phyloP scores from a whole-genome alignment of 345 rosid species.

The Lepidium sativum region DNA sequence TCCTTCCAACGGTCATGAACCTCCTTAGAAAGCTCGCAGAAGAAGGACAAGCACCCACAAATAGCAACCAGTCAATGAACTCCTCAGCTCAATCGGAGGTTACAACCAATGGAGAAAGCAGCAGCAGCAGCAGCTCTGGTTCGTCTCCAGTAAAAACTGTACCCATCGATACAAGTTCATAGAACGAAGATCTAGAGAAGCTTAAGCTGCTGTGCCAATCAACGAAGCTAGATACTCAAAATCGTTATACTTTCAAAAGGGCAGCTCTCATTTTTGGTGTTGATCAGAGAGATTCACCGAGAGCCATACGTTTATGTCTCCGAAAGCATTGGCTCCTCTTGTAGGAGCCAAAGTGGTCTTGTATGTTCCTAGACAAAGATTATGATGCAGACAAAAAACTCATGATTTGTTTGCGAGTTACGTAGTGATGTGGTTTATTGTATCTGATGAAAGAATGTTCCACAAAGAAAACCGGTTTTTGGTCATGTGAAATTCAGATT shows the following conservation, averaged over 20 bases:
- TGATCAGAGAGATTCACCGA: constrained; percentile 25
- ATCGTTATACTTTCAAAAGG: constrained; percentile 9
- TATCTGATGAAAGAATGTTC: constrained; percentile 19
- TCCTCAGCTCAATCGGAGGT: constrained; percentile 31
- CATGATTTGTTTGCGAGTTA: constrained; percentile 15
- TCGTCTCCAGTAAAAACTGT: constrained; percentile 36
- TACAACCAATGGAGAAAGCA: constrained; percentile 36
- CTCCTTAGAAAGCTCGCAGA: constrained; percentile 80
- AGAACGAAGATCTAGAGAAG: constrained; percentile 45
- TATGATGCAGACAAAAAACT: constrained; percentile 8
- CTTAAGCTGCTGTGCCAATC: not conserved
- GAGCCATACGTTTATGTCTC: constrained; percentile 26
- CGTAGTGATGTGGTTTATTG: constrained; percentile 27
- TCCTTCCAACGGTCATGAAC: constrained; percentile 91
- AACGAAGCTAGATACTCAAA: constrained; percentile 16
- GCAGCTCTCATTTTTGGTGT: constrained; percentile 30
- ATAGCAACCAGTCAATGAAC: constrained; percentile 33
- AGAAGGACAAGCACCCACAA: constrained; percentile 60
- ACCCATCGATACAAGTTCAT: constrained; percentile 40
- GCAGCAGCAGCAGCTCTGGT: constrained; percentile 22
- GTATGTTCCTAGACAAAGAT: constrained; percentile 21
- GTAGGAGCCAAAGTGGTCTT: constrained; percentile 5
- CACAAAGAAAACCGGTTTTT: constrained; percentile 3
- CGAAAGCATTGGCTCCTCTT: constrained; percentile 44
- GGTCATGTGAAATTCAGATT: constrained; percentile 8